These are phyloP conservation scores for Cutaneotrichosporon mucoides DNA, from an alignment of 1,284 basidiomycete species.

Conservation along the genomic window DNA sequence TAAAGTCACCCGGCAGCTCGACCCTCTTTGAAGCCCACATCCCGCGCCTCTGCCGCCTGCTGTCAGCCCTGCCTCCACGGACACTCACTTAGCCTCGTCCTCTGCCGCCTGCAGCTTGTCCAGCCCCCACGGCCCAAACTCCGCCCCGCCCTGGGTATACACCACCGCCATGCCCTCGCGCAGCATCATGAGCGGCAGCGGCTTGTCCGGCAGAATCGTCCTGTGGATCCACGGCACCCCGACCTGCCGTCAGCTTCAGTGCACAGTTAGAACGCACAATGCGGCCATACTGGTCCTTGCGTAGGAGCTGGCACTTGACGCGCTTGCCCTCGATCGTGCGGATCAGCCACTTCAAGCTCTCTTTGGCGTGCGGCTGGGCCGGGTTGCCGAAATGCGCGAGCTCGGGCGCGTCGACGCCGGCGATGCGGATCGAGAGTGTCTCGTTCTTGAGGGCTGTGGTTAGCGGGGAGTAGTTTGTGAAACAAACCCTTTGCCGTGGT, in stretches of 20 bases:
- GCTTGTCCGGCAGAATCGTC: conserved; percentile 55
- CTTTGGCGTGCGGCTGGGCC: conserved; percentile 65
- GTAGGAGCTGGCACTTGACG: conserved; percentile 58
- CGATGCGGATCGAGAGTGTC: conserved; percentile 77
- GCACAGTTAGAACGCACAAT: conserved; percentile 55
- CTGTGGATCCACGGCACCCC: conserved; percentile 53
- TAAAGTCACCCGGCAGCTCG: conserved; percentile 75
- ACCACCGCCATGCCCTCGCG: conserved; percentile 67
- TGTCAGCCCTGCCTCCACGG: conserved; percentile 4
- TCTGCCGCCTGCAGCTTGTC: conserved; percentile 61
- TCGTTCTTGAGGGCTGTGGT: conserved; percentile 64
- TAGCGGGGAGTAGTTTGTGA: background rate
- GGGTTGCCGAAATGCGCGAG: conserved; percentile 72
- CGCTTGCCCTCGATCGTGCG: conserved; percentile 54
- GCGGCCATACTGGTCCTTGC: conserved; percentile 75
- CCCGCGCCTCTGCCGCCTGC: conserved; percentile 58
- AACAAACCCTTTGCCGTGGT: conserved; percentile 57
- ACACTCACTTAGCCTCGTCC: conserved; percentile 62
- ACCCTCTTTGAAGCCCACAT: conserved; percentile 62
- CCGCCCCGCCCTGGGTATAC: conserved; percentile 71
- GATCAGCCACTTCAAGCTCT: conserved; percentile 68
- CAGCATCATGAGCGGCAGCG: conserved; percentile 71
- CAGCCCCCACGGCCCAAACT: conserved; percentile 66
- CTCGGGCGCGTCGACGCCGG: conserved; percentile 86
- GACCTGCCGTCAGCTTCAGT: conserved; percentile 55